phyloP scores from a whole-genome alignment of 345 rosid species.

The Arabis hirsuta region DNA sequence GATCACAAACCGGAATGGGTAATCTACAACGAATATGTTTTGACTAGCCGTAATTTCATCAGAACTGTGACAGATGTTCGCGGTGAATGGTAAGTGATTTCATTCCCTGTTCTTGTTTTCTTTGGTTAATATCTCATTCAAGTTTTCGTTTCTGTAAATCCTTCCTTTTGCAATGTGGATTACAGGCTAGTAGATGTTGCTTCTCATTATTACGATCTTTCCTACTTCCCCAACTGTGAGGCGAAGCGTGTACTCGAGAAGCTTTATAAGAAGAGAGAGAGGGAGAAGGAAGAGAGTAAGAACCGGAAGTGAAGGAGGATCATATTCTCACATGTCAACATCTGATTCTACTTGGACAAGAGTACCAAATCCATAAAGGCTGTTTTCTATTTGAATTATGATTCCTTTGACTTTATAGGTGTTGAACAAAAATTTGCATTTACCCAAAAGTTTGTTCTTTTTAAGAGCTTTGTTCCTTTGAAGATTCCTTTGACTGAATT shows the following conservation, averaged over 20 bases:
- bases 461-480: not conserved
- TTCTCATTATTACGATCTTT: slow-evolving; percentile 78
- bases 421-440: slow-evolving; percentile 7
- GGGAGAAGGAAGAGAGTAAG: slow-evolving; percentile 69
- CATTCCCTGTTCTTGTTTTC: slow-evolving; percentile 14
- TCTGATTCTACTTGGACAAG: slow-evolving; percentile 19
- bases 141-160: not conserved
- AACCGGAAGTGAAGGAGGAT: slow-evolving; percentile 46
- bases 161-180: not conserved
- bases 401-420: not conserved
- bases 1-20: slow-evolving; percentile 99
- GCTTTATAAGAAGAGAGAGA: slow-evolving; percentile 80
- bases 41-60: slow-evolving; percentile 86
- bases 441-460: not conserved
- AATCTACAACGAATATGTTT: slow-evolving; percentile 87
- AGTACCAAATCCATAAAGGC: slow-evolving; percentile 4
- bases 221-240: slow-evolving; percentile 88
- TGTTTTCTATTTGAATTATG: not conserved
- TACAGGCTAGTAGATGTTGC: slow-evolving; percentile 92
- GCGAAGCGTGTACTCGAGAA: slow-evolving; percentile 91
- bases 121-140: not conserved
- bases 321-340: not conserved
- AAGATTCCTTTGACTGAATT: not conserved
- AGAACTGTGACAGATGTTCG: slow-evolving; percentile 93
- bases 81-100: slow-evolving; percentile 79